Conservation (phyloP, 805 yeast species). For the Maudiozyma saulgeensis region DNA sequence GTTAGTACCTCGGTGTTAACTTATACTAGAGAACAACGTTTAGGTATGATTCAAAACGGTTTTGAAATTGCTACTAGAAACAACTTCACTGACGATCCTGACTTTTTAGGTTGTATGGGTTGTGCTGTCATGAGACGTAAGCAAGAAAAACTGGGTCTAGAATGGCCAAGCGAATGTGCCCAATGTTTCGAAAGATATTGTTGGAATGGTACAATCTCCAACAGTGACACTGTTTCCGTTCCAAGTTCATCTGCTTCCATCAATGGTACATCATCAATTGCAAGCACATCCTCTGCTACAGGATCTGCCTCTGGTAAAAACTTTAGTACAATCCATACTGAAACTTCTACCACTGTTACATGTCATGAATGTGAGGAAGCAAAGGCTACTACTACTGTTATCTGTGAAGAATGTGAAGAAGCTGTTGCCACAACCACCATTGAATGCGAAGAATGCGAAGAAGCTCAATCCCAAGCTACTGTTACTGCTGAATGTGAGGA, state of each 20-base stretch:
- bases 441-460: constrained; percentile 1
- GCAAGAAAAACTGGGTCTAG: constrained; percentile 53
- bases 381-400: not conserved
- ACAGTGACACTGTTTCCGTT: constrained; percentile 12
- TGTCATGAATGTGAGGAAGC: not conserved
- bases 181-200: constrained; percentile 64
- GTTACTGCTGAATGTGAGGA: not conserved
- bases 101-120: constrained; percentile 66
- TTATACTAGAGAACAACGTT: constrained; percentile 48
- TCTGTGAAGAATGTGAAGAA: not conserved
- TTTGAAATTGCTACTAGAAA: constrained; percentile 58
- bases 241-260: constrained; percentile 1
- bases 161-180: constrained; percentile 57
- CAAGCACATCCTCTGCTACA: constrained; percentile 2
- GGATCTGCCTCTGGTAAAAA: not conserved
- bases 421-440: not conserved
- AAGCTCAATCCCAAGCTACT: not conserved
- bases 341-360: constrained; percentile 1
- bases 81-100: constrained; percentile 56
- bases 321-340: constrained; percentile 1
- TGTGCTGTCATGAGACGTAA: constrained; percentile 78
- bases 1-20: constrained; percentile 60
- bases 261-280: constrained; percentile 3
- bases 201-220: constrained; percentile 47
- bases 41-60: constrained; percentile 60